Base-by-base conservation (phyloP, 2,329 filamentous ascomycete genomes). In the Stemphylium beticola region DNA sequence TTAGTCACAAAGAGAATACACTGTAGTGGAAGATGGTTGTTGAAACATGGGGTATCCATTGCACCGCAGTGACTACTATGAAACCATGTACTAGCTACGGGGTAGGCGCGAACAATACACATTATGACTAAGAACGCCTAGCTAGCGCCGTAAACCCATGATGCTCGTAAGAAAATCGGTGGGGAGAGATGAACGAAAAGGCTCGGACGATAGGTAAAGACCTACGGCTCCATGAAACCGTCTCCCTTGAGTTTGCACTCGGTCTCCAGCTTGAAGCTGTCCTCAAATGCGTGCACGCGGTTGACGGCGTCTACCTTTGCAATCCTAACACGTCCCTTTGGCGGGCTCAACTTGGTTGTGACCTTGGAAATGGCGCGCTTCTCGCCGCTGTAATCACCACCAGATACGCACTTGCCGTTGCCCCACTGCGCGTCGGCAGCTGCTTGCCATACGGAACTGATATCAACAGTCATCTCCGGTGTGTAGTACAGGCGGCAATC, bases 401-500 rank as follows among this genome's bases (percentile, higher is more conserved):
- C 62, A 18, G 53, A 56, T 9, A 77, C 65, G 43, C 75, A 77
- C 32, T 70, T 69, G 40, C 65, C 64, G 15, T 64, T 53, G 15
- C 62, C 57, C 75, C 75, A 77, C 9, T 67, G 68, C 3, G 65
- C 68, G 50, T 77, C 73, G 7, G 69, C 72, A n/a, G 67, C 75
- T 8, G 74, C 69, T 56, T 69, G 75, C 75, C 75, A 77, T 4
- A 74, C 47, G 2, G 69, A 65, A 5, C 69, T 71, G 11, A 68
- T 71, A 45, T 76, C 74, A 24, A 76, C 66, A 2, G 74, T 76
- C 75, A 77, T 77, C 61, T 76, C 73, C 0, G 74, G 68, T 2
- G 74, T 76, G 59, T 74, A 77, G 60, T 71, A 76, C 7, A 77
- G 62, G 45, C 75, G 70, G 53, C 75, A 77, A 45, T 77, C 68